phyloP scores from a whole-genome alignment of 257 asterid species.

The Nicotiana undulata region DNA sequence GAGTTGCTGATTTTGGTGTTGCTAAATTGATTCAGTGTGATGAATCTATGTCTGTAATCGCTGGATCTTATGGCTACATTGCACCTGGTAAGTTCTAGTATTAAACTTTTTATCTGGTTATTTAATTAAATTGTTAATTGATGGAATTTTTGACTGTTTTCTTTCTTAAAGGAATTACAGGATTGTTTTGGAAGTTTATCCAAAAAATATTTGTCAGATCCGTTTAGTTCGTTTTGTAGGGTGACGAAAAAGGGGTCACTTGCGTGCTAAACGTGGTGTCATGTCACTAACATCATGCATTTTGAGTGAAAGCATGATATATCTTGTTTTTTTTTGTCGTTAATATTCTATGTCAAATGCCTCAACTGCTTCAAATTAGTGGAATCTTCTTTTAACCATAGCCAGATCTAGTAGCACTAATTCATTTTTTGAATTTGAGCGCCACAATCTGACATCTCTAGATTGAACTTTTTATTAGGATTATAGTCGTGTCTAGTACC shows the following conservation, averaged over 20 bases:
- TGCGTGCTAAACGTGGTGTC: conserved; percentile 21
- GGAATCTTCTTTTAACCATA: neutral
- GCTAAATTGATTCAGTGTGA: conserved; percentile 65
- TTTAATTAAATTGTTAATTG: neutral
- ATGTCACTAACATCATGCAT: conserved; percentile 5
- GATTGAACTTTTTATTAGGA: neutral
- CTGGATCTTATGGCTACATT: conserved; percentile 93
- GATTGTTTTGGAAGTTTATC: neutral
- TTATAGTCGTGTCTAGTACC: neutral
- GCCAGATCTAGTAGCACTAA: neutral
- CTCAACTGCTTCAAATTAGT: neutral
- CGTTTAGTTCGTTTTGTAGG: conserved; percentile 40
- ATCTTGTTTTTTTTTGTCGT: neutral
- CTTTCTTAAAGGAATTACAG: neutral
- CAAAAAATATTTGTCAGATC: conserved; percentile 8
- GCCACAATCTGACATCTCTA: neutral
- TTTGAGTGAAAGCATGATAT: neutral
- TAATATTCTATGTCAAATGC: neutral
- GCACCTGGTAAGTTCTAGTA: conserved; percentile 63
- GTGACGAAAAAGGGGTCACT: conserved; percentile 27
- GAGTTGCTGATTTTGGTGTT: conserved; percentile 88
- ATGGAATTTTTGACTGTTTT: neutral
- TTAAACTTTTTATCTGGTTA: neutral
- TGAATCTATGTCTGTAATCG: conserved; percentile 78
- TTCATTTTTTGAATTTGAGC: conserved; percentile 4